Evolutionary conservation across 768 basidiomycete species (phyloP).

Genomic region (Nidularia sp.): DNA sequence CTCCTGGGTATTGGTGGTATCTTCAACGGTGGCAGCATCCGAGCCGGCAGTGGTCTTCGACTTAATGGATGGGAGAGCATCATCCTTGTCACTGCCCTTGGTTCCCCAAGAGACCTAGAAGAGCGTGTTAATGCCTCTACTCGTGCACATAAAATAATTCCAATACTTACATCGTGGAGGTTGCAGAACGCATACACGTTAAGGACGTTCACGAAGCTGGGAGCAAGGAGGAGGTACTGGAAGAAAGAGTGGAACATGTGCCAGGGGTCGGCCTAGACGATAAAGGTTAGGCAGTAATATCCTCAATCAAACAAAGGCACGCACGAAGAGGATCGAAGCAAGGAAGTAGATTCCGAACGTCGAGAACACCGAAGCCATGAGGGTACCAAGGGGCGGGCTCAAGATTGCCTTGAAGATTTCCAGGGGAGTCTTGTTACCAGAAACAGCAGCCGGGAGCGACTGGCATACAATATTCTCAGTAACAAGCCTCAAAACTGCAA

Average conservation of each 20-base stretch:
- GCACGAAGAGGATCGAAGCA: constrained; percentile 81
- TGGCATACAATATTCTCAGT: constrained; percentile 13
- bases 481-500: not conserved
- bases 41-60: constrained; percentile 77
- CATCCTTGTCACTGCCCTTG: constrained; percentile 92
- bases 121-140: not conserved
- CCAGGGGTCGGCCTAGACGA: constrained; percentile 84
- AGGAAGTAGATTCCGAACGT: constrained; percentile 86
- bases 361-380: constrained; percentile 84
- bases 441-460: constrained; percentile 50
- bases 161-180: constrained; percentile 69
- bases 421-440: constrained; percentile 35
- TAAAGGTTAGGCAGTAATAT: not conserved
- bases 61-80: constrained; percentile 85
- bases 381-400: constrained; percentile 68
- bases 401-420: constrained; percentile 61
- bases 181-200: constrained; percentile 98
- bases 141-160: not conserved
- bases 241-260: constrained; percentile 94
- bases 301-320: constrained; percentile 18
- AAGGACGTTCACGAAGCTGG: constrained; percentile 90
- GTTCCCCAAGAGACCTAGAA: constrained; percentile 87
- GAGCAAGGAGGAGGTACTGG: constrained; percentile 86
- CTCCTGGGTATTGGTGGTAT: constrained; percentile 75
- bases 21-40: constrained; percentile 79